These are phyloP conservation scores for Metschnikowia lunata DNA, from an alignment of 805 yeast species.

Conservation along the genomic window DNA sequence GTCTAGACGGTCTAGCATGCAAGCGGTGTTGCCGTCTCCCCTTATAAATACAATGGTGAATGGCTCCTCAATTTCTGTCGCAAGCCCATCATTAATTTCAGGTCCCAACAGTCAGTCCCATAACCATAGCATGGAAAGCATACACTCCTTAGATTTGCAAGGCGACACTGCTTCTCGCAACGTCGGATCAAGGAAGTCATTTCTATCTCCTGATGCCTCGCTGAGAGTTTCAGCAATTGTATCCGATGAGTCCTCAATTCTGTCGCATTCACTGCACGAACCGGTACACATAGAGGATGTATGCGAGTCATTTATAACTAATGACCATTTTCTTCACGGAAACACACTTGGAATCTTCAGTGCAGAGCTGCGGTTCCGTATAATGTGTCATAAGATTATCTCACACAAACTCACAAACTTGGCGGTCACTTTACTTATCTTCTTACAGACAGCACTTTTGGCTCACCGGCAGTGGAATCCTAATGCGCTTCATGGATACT, in stretches of 20 bases:
- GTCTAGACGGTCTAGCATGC: conserved; percentile 2
- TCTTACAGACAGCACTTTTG: conserved; percentile 47
- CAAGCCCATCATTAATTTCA: conserved; percentile 1
- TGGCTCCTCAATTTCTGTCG: conserved; percentile 1
- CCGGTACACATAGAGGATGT: too few species aligned
- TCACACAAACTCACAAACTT: conserved; percentile 29
- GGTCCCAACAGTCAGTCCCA: background rate
- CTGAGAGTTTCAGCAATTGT: too few species aligned
- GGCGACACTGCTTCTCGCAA: background rate
- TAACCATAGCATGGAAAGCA: conserved; percentile 5
- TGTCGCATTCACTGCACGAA: too few species aligned
- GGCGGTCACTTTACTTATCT: conserved; percentile 37
- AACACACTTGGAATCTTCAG: conserved; percentile 30
- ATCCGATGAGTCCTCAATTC: too few species aligned
- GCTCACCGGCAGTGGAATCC: conserved; percentile 62
- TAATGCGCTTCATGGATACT: conserved; percentile 32
- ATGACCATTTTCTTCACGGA: conserved; percentile 19
- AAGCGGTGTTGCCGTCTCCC: background rate
- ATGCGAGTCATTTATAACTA: too few species aligned
- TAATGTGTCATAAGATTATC: conserved; percentile 26
- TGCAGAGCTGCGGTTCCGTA: conserved; percentile 28
- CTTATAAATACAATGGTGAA: background rate
- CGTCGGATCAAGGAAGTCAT: too few species aligned
- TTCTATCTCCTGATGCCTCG: too few species aligned
- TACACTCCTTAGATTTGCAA: conserved; percentile 1